Evolutionary conservation across 495 filamentous ascomycete genomes (phyloP).

Genomic region (Talaromyces stipitatus): DNA sequence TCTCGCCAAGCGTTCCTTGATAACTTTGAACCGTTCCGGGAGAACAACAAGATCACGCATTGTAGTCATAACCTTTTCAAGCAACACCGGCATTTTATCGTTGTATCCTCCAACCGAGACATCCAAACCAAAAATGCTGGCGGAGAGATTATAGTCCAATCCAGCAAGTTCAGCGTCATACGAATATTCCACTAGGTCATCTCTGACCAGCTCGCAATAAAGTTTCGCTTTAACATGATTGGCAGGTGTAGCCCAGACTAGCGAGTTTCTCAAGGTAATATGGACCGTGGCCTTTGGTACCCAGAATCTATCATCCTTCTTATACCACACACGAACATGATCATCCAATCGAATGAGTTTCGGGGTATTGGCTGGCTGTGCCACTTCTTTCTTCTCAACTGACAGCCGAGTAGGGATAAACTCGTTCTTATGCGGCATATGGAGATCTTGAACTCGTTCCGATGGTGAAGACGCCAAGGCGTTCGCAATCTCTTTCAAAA

Average conservation of each 20-base stretch:
- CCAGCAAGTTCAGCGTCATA: constrained; percentile 96
- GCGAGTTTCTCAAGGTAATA: constrained; percentile 69
- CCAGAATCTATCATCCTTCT: constrained; percentile 99
- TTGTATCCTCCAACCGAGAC: constrained; percentile 86
- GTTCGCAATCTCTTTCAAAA: constrained; percentile 58
- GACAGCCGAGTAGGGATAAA: constrained; percentile 93
- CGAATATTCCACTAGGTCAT: constrained; percentile 87
- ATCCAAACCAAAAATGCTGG: constrained; percentile 64
- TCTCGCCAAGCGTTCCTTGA: constrained; percentile 77
- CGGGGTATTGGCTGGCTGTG: constrained; percentile 64
- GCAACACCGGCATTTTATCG: constrained; percentile 84
- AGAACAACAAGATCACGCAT: constrained; percentile 80
- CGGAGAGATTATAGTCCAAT: constrained; percentile 69
- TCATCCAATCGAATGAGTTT: constrained; percentile 85
- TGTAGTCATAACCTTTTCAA: constrained; percentile 83
- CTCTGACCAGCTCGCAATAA: constrained; percentile 80
- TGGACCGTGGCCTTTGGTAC: constrained; percentile 88
- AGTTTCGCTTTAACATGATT: constrained; percentile 70
- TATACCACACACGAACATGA: constrained; percentile 83
- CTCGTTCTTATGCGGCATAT: constrained; percentile 89
- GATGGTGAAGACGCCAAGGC: constrained; percentile 50
- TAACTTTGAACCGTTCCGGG: constrained; percentile 79
- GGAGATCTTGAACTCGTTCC: constrained; percentile 60
- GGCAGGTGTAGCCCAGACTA: constrained; percentile 68
- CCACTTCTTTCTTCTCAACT: constrained; percentile 86